Base-by-base conservation (phyloP, 257 asterid species). In the Nicotiana attenuata region DNA sequence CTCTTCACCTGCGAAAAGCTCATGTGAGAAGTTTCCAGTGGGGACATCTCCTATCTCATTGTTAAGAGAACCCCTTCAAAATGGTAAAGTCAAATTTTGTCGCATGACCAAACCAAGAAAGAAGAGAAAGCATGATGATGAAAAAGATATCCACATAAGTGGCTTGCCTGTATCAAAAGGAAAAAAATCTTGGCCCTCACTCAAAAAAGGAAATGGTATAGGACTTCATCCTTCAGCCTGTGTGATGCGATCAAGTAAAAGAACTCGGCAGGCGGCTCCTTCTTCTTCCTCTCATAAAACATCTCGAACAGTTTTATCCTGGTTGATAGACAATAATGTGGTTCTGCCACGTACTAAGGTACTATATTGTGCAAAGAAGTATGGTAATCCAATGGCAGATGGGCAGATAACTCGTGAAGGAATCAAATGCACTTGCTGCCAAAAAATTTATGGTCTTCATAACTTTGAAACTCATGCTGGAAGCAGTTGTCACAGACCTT, bases 351-450 rank as follows among this genome's bases (percentile, higher is more conserved):
- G 94, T 89, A 83, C 86, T 57, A 92, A 85, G 85, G 99, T 94
- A 81, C 88, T 81, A 7, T 96, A 93, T 82, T 84, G 89, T 10
- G 61, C 85, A 20, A 82, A 80, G 78, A 89, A 85, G 53, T 86
- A 81, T 77, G 88, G 89, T 10, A 59, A 16, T 24, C 65, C 81
- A 16, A 81, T 81, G 84, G 87, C 84, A 77, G 94, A 94, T 84
- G 99, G 99, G 24, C 83, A 87, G 80, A 85, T 93, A 88, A 88
- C 92, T 75, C 97, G 97, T 68, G 93, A 93, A 38, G 99, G 99
- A 81, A 96, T 96, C 84, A 89, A 89, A 82, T 96, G 99, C 81
- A 73, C 79, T 80, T 96, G 99, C 81, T 96, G 98, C 77, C 90
- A 86, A 71, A 64, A 47, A 5, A 86, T 87, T 61, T 93, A 88